Conservation (phyloP, 257 asterid species). For the Jasminum sambac region DNA sequence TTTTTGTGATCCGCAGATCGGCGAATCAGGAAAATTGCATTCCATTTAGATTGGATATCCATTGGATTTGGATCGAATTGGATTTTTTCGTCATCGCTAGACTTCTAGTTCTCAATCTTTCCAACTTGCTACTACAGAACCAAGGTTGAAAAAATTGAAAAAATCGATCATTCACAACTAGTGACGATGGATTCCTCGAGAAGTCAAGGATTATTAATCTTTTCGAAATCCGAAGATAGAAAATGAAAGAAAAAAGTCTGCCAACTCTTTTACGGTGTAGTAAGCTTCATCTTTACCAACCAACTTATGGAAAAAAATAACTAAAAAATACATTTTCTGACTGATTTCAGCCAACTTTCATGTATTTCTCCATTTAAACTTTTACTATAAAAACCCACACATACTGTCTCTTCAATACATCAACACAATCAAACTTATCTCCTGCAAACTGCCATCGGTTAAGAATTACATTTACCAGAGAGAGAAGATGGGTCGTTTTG, state of each 20-base stretch:
- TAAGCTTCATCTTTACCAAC: constrained; percentile 25
- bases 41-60: too few relatives aligned
- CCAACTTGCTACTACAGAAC: too few relatives aligned
- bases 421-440: constrained; percentile 15
- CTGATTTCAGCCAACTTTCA: constrained; percentile 11
- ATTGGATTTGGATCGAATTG: too few relatives aligned
- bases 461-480: neutral
- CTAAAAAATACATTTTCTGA: neutral
- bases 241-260: neutral
- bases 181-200: too few relatives aligned
- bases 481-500: constrained; percentile 29
- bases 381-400: constrained; percentile 28
- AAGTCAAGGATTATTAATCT: too few relatives aligned
- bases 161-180: too few relatives aligned
- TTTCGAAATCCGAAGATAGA: too few relatives aligned
- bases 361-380: neutral
- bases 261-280: neutral
- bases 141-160: too few relatives aligned
- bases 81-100: too few relatives aligned
- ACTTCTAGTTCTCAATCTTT: too few relatives aligned
- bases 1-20: too few relatives aligned
- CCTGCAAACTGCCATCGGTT: neutral
- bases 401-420: constrained; percentile 6
- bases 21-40: too few relatives aligned
- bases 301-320: constrained; percentile 1